Percentiles rank a stretch among this genome's conserved stretches.
phyloP scores from a whole-genome alignment of 257 asterid species.

The Solanum lycopersicoides region DNA sequence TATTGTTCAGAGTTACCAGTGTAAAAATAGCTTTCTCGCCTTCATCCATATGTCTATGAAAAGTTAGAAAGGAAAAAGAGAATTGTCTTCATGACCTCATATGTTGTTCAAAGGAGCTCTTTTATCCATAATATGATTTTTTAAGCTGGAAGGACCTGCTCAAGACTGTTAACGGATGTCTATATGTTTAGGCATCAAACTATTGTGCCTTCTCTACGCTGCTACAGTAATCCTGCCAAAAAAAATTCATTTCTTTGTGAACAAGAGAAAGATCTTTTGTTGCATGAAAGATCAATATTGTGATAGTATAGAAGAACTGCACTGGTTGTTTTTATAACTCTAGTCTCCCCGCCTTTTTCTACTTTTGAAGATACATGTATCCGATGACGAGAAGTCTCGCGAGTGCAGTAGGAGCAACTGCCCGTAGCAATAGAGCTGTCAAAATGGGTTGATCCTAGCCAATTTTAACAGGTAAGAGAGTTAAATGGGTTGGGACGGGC shows the following conservation, averaged over 20 bases:
- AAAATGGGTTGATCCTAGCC: too few species aligned
- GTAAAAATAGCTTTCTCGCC: background rate
- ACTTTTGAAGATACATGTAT: constrained; percentile 25
- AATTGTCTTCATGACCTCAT: background rate
- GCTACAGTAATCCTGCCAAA: background rate
- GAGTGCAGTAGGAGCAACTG: constrained; percentile 39
- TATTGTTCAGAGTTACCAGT: background rate
- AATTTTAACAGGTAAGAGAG: too few species aligned
- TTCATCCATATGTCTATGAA: background rate
- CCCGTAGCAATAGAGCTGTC: constrained; percentile 15
- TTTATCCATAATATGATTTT: background rate
- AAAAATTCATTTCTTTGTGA: background rate
- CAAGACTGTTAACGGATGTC: background rate
- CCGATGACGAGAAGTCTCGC: constrained; percentile 29
- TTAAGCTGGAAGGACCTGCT: background rate
- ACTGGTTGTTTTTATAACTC: too few species aligned
- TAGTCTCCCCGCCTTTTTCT: constrained; percentile 1
- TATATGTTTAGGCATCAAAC: background rate
- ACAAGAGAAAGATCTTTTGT: background rate
- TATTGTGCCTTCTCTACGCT: background rate
- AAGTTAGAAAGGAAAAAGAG: background rate
- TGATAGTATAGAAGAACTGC: too few species aligned
- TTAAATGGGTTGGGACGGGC: too few species aligned
- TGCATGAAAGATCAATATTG: background rate
- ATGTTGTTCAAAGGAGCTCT: background rate